These are phyloP conservation scores for Laetiporus sulphureus DNA, from an alignment of 1,284 basidiomycete species.

Conservation along the genomic window DNA sequence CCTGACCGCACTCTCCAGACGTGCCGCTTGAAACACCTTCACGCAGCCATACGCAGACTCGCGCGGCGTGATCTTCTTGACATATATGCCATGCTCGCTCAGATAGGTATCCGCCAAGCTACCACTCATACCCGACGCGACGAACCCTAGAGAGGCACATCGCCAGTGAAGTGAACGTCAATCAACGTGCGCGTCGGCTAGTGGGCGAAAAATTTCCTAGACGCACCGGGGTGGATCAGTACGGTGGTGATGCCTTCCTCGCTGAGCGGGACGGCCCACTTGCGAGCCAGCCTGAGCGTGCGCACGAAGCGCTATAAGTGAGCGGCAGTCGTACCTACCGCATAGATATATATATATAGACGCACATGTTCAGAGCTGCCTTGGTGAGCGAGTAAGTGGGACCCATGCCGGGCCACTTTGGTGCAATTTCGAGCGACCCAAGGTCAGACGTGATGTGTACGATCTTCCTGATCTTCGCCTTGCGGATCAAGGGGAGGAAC, in stretches of 20 bases:
- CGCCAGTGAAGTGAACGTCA: too few relatives aligned
- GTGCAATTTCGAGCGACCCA: background rate
- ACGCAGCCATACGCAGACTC: constrained; percentile 3
- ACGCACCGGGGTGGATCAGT: constrained; percentile 6
- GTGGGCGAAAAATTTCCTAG: background rate
- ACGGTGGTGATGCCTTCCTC: constrained; percentile 7
- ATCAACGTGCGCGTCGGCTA: too few relatives aligned
- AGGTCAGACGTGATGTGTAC: background rate
- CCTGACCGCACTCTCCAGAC: constrained; percentile 1
- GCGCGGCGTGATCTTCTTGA: background rate
- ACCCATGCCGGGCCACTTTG: background rate
- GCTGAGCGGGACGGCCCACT: constrained; percentile 3
- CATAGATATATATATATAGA: background rate
- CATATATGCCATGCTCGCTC: background rate
- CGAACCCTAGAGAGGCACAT: constrained; percentile 1
- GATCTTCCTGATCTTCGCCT: constrained; percentile 4
- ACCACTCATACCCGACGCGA: constrained; percentile 6
- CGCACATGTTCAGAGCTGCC: constrained; percentile 10
- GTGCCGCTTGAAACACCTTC: background rate
- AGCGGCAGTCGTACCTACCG: background rate
- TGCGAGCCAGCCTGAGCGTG: constrained; percentile 9
- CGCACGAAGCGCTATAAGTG: too few relatives aligned
- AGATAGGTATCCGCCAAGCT: background rate
- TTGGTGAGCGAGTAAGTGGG: constrained; percentile 4
- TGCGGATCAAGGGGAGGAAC: constrained; percentile 3